A percentile compares a stretch with the other conserved stretches of the same genome.
Evolutionary conservation across 2,329 filamentous ascomycete species (phyloP).

Genomic region (Achaetomium macrosporum): DNA sequence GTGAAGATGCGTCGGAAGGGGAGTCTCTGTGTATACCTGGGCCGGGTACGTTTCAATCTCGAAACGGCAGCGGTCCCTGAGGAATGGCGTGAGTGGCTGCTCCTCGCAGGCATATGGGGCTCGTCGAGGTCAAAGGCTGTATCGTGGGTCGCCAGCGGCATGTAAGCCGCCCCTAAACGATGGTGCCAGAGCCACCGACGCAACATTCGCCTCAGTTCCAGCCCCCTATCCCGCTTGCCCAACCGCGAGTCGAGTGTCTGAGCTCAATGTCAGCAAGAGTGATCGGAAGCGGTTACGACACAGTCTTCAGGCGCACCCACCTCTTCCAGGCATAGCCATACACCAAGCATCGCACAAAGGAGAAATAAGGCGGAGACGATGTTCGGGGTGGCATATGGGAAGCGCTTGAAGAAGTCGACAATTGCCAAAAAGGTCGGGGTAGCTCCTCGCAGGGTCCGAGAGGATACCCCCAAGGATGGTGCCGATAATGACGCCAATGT

Average conservation of each 20-base stretch:
- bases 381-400: slow-evolving; percentile 51
- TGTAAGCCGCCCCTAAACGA: slow-evolving; percentile 27
- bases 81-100: neutral
- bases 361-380: slow-evolving; percentile 47
- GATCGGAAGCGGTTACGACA: neutral
- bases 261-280: neutral
- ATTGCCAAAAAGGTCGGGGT: slow-evolving; percentile 41
- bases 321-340: slow-evolving; percentile 49
- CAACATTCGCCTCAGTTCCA: slow-evolving; percentile 36
- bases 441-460: slow-evolving; percentile 40
- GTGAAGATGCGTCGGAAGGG: slow-evolving; percentile 52
- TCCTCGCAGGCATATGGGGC: slow-evolving; percentile 20
- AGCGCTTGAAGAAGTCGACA: slow-evolving; percentile 41
- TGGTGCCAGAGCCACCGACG: slow-evolving; percentile 22
- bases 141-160: slow-evolving; percentile 30
- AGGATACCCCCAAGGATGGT: slow-evolving; percentile 45
- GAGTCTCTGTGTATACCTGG: slow-evolving; percentile 40
- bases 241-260: slow-evolving; percentile 43
- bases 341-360: slow-evolving; percentile 35
- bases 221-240: slow-evolving; percentile 38
- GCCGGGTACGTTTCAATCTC: slow-evolving; percentile 20
- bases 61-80: slow-evolving; percentile 1
- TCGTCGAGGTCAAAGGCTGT: slow-evolving; percentile 29
- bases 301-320: slow-evolving; percentile 24
- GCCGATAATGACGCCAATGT: slow-evolving; percentile 57